Evolutionary conservation across 1,139 yeast genomes (phyloP).

Genomic region (Suhomyces yuchorum): DNA sequence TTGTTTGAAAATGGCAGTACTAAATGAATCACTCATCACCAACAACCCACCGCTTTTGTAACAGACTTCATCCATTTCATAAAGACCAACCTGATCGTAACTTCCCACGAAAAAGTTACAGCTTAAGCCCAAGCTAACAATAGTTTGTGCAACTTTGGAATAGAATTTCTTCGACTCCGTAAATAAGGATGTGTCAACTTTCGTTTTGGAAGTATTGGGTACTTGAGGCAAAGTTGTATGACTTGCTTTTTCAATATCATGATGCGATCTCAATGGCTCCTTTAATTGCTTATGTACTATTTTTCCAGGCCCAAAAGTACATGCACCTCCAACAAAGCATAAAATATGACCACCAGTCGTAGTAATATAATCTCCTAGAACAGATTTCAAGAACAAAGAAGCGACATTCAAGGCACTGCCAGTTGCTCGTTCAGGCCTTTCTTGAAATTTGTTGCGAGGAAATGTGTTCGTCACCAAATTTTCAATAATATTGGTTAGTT

Average conservation of each 20-base stretch:
- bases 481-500: slow-evolving; percentile 55
- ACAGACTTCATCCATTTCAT: slow-evolving; percentile 63
- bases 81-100: slow-evolving; percentile 67
- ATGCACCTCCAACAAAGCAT: slow-evolving; percentile 61
- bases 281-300: slow-evolving; percentile 51
- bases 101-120: slow-evolving; percentile 63
- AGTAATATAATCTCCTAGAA: slow-evolving; percentile 33
- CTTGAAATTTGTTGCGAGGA: slow-evolving; percentile 44
- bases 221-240: slow-evolving; percentile 37
- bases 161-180: slow-evolving; percentile 47
- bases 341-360: slow-evolving; percentile 63
- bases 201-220: slow-evolving; percentile 29
- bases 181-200: slow-evolving; percentile 36
- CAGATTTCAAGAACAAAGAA: slow-evolving; percentile 47
- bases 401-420: slow-evolving; percentile 73
- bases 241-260: slow-evolving; percentile 51
- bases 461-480: slow-evolving; percentile 55
- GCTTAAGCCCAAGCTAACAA: slow-evolving; percentile 50
- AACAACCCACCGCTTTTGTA: slow-evolving; percentile 63
- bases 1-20: slow-evolving; percentile 66
- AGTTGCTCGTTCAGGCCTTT: slow-evolving; percentile 60
- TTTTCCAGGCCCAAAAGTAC: slow-evolving; percentile 59
- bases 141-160: slow-evolving; percentile 41
- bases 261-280: slow-evolving; percentile 61
- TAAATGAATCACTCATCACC: slow-evolving; percentile 64